Base-by-base conservation (phyloP, 805 yeast species). In the Candida maltosa region DNA sequence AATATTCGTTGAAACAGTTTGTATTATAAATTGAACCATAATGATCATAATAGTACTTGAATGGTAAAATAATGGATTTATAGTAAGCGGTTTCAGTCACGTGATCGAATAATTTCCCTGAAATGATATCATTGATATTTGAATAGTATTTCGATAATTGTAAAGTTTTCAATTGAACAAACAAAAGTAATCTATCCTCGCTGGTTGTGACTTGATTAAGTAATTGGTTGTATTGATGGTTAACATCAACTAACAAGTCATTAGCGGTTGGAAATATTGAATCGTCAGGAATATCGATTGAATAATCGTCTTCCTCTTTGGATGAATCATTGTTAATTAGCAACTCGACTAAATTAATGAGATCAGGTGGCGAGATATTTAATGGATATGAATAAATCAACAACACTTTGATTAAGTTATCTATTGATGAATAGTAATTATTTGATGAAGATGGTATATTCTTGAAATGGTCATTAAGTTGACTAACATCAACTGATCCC, bases 51-150 rank as follows among this genome's bases (percentile, higher is more conserved):
- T 50, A 64, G 41, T 57, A 58, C 16, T 38, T 35, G 42, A 45
- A 64, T 1, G 68, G 68, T 17, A 30, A 18, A 12, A 57, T 34
- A 3, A 52, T n/a, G n/a, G n/a, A n/a, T n/a, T n/a, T n/a, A n/a
- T n/a, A n/a, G n/a, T n/a, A n/a, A n/a, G n/a, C n/a, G n/a, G n/a
- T n/a, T n/a, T n/a, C n/a, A n/a, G n/a, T n/a, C n/a, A n/a, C n/a
- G n/a, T n/a, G n/a, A n/a, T n/a, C n/a, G n/a, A n/a, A n/a, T n/a
- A n/a, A n/a, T n/a, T n/a, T n/a, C n/a, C n/a, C n/a, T n/a, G n/a
- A n/a, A n/a, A n/a, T n/a, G n/a, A 56, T 46, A 4, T 39, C 37
- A 3, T 35, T 43, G 5, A 57, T 31, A 25, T 54, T 52, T 16
- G 38, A 44, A 16, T 30, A 33, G 31, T 51, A 58, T 6, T 24